A percentile compares a stretch with the other conserved stretches of the same genome.
phyloP scores from a whole-genome alignment of 2,329 filamentous ascomycete species.

The Aspergillus unguis region DNA sequence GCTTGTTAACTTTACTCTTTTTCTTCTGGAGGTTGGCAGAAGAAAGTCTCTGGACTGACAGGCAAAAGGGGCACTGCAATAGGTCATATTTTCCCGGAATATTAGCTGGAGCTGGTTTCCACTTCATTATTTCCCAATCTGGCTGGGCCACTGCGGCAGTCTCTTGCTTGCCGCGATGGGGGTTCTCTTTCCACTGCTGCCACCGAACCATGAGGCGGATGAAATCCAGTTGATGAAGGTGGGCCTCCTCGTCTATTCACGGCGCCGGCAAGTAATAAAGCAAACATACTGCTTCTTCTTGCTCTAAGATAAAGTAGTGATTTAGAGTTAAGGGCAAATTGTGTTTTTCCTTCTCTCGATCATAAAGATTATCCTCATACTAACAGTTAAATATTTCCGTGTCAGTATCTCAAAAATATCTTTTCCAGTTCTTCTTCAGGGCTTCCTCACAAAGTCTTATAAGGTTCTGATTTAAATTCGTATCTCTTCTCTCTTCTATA shows the following conservation, averaged over 20 bases:
- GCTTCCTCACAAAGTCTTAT: not conserved
- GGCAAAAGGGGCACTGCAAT: not conserved
- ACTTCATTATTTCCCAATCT: not conserved
- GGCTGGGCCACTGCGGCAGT: not conserved
- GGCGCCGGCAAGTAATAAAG: slow-evolving; percentile 7
- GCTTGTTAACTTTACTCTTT: too few species aligned
- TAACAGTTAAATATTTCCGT: slow-evolving; percentile 21
- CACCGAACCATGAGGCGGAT: slow-evolving; percentile 12
- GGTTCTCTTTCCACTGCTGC: slow-evolving; percentile 13
- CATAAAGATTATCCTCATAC: slow-evolving; percentile 3
- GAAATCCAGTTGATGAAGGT: slow-evolving; percentile 2
- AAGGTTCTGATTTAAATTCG: not conserved
- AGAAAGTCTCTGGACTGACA: not conserved
- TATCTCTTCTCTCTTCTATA: slow-evolving; percentile 15
- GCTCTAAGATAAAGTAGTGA: slow-evolving; percentile 14
- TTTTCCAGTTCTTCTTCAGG: slow-evolving; percentile 15
- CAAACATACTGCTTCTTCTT: slow-evolving; percentile 9
- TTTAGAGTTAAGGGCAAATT: not conserved
- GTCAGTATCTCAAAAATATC: slow-evolving; percentile 21
- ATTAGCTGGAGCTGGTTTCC: not conserved
- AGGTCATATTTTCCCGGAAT: not conserved
- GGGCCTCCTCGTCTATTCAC: slow-evolving; percentile 8
- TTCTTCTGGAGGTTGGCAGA: too few species aligned
- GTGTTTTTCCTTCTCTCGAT: not conserved
- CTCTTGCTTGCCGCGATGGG: slow-evolving; percentile 7